Conservation (phyloP, 805 yeast species). For the Pichia manshurica region DNA sequence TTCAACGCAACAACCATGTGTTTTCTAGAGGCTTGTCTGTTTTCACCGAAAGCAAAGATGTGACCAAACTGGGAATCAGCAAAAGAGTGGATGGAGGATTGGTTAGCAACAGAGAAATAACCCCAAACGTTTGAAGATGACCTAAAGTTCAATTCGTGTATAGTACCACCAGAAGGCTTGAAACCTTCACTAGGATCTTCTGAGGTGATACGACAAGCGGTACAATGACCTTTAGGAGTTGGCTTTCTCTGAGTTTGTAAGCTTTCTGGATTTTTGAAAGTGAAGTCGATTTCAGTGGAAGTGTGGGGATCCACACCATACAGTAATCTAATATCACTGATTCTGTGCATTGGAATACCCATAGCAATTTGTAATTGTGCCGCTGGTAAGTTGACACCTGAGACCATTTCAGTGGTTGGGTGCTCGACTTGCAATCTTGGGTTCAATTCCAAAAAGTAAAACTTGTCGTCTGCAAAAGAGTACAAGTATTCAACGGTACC, state of each 20-base stretch:
- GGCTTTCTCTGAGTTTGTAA: slow-evolving; percentile 84
- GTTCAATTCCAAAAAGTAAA: slow-evolving; percentile 92
- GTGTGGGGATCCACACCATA: slow-evolving; percentile 97
- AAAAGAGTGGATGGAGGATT: slow-evolving; percentile 95
- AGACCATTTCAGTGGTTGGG: slow-evolving; percentile 99
- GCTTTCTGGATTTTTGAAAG: slow-evolving; percentile 68
- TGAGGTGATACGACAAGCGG: slow-evolving; percentile 98
- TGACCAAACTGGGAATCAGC: slow-evolving; percentile 99
- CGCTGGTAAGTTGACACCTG: slow-evolving; percentile 96
- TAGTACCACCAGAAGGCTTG: slow-evolving; percentile 96
- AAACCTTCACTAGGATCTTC: slow-evolving; percentile 99
- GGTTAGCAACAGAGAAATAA: slow-evolving; percentile 93
- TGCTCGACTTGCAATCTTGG: slow-evolving; percentile 99
- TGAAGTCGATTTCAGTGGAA: slow-evolving; percentile 84
- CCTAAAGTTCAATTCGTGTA: slow-evolving; percentile 94
- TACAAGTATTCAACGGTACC: slow-evolving; percentile 98
- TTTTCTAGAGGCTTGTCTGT: slow-evolving; percentile 94
- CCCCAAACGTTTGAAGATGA: slow-evolving; percentile 99
- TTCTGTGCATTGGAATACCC: slow-evolving; percentile 98
- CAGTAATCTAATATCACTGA: slow-evolving; percentile 83
- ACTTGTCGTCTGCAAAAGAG: slow-evolving; percentile 89
- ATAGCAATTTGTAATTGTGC: slow-evolving; percentile 98
- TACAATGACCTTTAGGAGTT: slow-evolving; percentile 95
- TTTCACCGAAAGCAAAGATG: slow-evolving; percentile 98
- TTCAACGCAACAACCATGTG: slow-evolving; percentile 98